phyloP scores from a whole-genome alignment of 331 rosid genomes.

The Malus hybrid region DNA sequence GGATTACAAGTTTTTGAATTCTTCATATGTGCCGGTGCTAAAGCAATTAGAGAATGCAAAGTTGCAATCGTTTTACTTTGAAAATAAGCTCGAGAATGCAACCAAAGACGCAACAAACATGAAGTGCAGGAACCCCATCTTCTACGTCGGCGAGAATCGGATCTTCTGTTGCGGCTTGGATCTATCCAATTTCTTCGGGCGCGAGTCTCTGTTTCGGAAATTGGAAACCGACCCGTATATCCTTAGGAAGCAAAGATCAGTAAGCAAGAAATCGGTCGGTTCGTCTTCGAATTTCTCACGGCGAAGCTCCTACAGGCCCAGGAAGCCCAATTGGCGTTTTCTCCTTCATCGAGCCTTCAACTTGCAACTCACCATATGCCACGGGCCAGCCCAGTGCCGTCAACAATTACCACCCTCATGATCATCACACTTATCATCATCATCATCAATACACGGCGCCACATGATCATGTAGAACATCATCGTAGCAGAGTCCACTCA shows the following conservation, averaged over 20 bases:
- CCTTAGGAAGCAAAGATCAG: slow-evolving; percentile 64
- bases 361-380: no score
- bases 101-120: slow-evolving; percentile 87
- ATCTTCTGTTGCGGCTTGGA: no score
- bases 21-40: slow-evolving; percentile 86
- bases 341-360: no score
- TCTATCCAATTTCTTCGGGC: no score
- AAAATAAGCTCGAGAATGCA: slow-evolving; percentile 94
- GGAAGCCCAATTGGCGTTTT: no score
- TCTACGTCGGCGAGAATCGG: no score
- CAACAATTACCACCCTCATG: background rate
- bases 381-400: no score
- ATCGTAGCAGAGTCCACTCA: slow-evolving; percentile 33
- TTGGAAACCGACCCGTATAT: slow-evolving; percentile 39
- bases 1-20: slow-evolving; percentile 84
- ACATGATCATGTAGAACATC: background rate
- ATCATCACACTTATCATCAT: background rate
- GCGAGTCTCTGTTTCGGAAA: slow-evolving; percentile 36
- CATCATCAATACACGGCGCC: background rate
- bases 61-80: slow-evolving; percentile 78
- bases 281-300: slow-evolving; percentile 54
- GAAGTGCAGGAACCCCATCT: slow-evolving; percentile 84
- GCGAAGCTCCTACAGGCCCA: slow-evolving; percentile 25
- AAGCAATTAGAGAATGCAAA: slow-evolving; percentile 80
- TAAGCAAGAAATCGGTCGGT: slow-evolving; percentile 64